Evolutionary conservation across 441 rosid genomes (phyloP).

Genomic region (Populus trichocarpa): DNA sequence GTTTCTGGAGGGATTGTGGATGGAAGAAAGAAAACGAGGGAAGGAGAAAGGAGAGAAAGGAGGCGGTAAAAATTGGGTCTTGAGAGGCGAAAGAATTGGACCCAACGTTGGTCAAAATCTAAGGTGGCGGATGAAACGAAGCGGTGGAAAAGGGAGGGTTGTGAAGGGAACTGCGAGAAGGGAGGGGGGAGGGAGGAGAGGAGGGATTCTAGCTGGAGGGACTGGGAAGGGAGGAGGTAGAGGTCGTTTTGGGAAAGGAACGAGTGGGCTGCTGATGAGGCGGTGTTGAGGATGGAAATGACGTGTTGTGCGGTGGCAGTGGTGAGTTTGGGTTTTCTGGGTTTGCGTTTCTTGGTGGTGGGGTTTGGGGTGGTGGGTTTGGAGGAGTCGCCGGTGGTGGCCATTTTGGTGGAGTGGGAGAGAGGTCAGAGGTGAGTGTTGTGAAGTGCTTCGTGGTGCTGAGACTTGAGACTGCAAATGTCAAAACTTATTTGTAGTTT

Average conservation of each 20-base stretch:
- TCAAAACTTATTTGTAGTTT: no score
- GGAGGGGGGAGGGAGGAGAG: conserved; percentile 33
- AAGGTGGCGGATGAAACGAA: conserved; percentile 31
- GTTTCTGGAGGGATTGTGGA: conserved; percentile 33
- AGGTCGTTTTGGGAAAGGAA: conserved; percentile 51
- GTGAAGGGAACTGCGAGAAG: conserved; percentile 16
- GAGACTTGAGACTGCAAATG: neutral
- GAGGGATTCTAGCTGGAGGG: conserved; percentile 47
- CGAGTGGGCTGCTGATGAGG: conserved; percentile 35
- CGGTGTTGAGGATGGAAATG: conserved; percentile 37
- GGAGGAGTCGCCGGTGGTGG: conserved; percentile 13
- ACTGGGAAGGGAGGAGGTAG: conserved; percentile 54
- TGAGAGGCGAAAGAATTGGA: conserved; percentile 52
- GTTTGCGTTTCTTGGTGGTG: conserved; percentile 3
- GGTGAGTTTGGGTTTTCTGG: conserved; percentile 17
- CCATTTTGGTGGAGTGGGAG: conserved; percentile 10
- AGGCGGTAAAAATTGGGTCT: conserved; percentile 39
- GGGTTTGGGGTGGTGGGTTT: neutral
- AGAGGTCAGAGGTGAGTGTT: neutral
- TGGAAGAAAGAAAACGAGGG: conserved; percentile 33
- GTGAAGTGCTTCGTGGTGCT: neutral
- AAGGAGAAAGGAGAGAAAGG: conserved; percentile 34
- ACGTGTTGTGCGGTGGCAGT: conserved; percentile 23
- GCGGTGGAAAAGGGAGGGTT: conserved; percentile 37
- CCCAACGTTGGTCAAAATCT: conserved; percentile 51